Evolutionary conservation across 495 filamentous ascomycete genomes (phyloP).

Genomic region (Penicillium maclennaniae): DNA sequence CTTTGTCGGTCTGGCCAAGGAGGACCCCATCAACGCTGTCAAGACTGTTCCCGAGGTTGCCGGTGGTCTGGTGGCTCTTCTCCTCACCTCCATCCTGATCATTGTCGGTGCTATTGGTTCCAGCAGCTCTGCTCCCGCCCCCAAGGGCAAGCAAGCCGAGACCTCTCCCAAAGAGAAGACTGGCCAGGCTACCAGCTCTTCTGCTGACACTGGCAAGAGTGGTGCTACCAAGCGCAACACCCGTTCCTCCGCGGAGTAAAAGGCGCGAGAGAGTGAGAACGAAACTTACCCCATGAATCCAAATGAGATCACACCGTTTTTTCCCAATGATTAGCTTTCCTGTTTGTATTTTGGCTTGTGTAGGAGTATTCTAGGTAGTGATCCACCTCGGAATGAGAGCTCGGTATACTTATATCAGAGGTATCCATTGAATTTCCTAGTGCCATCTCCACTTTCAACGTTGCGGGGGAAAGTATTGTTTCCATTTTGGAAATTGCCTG

Average conservation of each 20-base stretch:
- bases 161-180: constrained; percentile 76
- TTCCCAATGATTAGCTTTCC: constrained; percentile 14
- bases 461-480: neutral
- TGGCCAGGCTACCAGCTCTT: constrained; percentile 60
- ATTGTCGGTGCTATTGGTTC: constrained; percentile 55
- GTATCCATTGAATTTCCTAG: neutral
- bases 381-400: constrained; percentile 13
- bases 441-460: neutral
- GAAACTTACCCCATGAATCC: constrained; percentile 10
- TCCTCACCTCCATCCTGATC: constrained; percentile 64
- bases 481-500: neutral
- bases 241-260: constrained; percentile 52
- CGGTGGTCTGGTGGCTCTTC: constrained; percentile 66
- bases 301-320: constrained; percentile 8
- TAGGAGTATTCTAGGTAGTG: constrained; percentile 21
- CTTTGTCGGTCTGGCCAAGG: constrained; percentile 80
- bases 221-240: constrained; percentile 64
- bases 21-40: constrained; percentile 83
- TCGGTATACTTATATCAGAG: neutral
- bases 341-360: constrained; percentile 13
- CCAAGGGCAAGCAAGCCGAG: constrained; percentile 68
- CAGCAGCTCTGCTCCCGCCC: constrained; percentile 53
- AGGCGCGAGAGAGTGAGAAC: constrained; percentile 6
- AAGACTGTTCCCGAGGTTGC: constrained; percentile 90
- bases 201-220: constrained; percentile 62